Evolutionary conservation across 345 rosid genomes (phyloP), one percentile per base, ranked within the genome.

Genomic region (Erucastrum elatum): DNA sequence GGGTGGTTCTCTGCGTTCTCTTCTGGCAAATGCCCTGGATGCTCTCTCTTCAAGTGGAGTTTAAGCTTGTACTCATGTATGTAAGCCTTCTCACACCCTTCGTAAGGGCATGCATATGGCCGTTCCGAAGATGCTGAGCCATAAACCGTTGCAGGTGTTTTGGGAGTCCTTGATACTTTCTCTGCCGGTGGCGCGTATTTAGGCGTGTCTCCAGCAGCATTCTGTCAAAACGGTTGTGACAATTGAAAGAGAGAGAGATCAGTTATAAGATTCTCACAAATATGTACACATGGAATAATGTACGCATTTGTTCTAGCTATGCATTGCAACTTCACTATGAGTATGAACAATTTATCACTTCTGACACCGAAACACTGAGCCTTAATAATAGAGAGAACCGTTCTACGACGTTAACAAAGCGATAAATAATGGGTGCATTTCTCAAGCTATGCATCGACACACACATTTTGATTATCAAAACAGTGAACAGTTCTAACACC

Each of bases 1-100:
- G 87, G 82, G 71, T 83, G 82, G 71, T 83, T 87, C 83, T 90
- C 91, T 1, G 85, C 76, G 37, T 88, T 87, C 80, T 93, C 97
- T 58, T 95, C 98, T 0, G 77, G 68, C 76, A 80, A 79, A 81
- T 90, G 96, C 68, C 89, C 97, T 0, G 94, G 98, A 89, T 95
- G 99, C 81, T 93, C 97, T 65, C 96, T 90, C 84, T 90, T 87
- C 55, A 95, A 75, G 84, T 95, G 99, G 78, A 93, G 98, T 82
- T 91, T 95, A 66, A 93, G 97, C 87, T 95, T 93, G 89, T 95
- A 95, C 77, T 93, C 98, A 76, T 95, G 99, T 72, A 91, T 95
- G 85, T 93, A 95, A 33, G 97, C 93, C 84, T 95, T 95, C 68
- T 89, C 93, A 70, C 99, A 93, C 15, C 91, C 94, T 35, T 93